Percentiles rank a stretch among this genome's conserved stretches.
phyloP scores from a whole-genome alignment of 148 eudicot species.

The Chenopodium formosanum region DNA sequence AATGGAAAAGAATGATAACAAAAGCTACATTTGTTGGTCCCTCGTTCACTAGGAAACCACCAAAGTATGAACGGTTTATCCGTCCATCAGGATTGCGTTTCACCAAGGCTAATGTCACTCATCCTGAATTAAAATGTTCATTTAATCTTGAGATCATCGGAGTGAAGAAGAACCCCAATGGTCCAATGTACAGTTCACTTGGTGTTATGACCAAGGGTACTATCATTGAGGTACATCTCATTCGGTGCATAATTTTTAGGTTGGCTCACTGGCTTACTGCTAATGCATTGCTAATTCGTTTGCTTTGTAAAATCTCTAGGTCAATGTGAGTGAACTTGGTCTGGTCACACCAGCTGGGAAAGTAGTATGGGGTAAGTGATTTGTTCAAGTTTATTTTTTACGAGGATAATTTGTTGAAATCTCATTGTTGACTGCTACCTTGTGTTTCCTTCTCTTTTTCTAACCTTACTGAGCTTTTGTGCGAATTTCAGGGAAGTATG shows the following conservation, averaged over 20 bases:
- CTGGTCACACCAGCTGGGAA: slow-evolving; percentile 97
- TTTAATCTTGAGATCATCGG: slow-evolving; percentile 98
- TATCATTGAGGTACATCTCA: slow-evolving; percentile 71
- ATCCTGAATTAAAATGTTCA: slow-evolving; percentile 94
- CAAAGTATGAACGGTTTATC: slow-evolving; percentile 93
- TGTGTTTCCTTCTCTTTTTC: background rate
- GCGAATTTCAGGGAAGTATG: slow-evolving; percentile 74
- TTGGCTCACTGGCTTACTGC: background rate
- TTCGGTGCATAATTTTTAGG: background rate
- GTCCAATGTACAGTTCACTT: slow-evolving; percentile 89
- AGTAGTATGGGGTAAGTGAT: slow-evolving; percentile 92
- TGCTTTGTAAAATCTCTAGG: slow-evolving; percentile 38
- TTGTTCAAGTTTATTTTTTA: background rate
- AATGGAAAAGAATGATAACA: slow-evolving; percentile 98
- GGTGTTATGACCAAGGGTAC: slow-evolving; percentile 96
- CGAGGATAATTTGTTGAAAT: background rate
- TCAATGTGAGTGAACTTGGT: slow-evolving; percentile 92
- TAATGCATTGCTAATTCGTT: background rate
- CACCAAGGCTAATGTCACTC: slow-evolving; percentile 92
- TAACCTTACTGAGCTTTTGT: background rate
- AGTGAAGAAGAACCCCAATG: slow-evolving; percentile 94
- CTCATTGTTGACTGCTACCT: background rate
- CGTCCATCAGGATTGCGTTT: slow-evolving; percentile 89
- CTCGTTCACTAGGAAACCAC: slow-evolving; percentile 92
- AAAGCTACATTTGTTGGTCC: slow-evolving; percentile 95